Evolutionary conservation across 305 asterid species (phyloP), one percentile per base, ranked within the genome.

Genomic region (Ruellia speciosa): DNA sequence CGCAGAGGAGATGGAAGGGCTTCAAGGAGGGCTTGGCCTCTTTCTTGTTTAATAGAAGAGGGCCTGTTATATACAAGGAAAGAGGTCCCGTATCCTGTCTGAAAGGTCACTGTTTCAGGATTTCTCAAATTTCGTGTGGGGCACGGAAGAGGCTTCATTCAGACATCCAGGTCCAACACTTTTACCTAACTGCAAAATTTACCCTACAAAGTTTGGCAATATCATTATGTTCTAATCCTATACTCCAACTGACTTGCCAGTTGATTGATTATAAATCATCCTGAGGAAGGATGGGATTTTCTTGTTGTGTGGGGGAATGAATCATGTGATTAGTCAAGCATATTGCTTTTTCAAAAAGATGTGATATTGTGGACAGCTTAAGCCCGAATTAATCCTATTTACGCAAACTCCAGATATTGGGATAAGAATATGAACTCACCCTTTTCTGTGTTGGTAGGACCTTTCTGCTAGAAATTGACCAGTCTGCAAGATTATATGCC

Each of bases 401-500:
- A 6, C 9, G 41, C 41, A 37, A 2, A 37, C 41, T 37, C 41
- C 6, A 24, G 31, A 24, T 24, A 24, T n/a, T 24, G 31, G 31
- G 31, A 24, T 24, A 24, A 4, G 31, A 24, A 24, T 24, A 24
- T 2, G 31, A 24, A 24, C 4, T 1, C 31, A 24, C 6, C 47
- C 5, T 46, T 43, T 62, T 47, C 14, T 11, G 37, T 31, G 18
- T 34, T 62, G 64, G 64, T 40, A 16, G 70, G 63, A 20, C 64
- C 59, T 49, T 37, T 3, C 3, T 35, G 58, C 47, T 56, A 48
- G 52, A 64, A 5, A 47, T n/a, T 6, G 18, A 3, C 6, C 14
- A 24, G n/a, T 14, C 14, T 4, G 54, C 54, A 16, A 14, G 52
- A 13, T 4, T 12, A 56, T 61, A 48, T 14, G 31, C 31, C 31